Evolutionary conservation across 495 filamentous ascomycete species (phyloP), one percentile per base, ranked within the genome.

Genomic region (Wilcoxina mikolae): DNA sequence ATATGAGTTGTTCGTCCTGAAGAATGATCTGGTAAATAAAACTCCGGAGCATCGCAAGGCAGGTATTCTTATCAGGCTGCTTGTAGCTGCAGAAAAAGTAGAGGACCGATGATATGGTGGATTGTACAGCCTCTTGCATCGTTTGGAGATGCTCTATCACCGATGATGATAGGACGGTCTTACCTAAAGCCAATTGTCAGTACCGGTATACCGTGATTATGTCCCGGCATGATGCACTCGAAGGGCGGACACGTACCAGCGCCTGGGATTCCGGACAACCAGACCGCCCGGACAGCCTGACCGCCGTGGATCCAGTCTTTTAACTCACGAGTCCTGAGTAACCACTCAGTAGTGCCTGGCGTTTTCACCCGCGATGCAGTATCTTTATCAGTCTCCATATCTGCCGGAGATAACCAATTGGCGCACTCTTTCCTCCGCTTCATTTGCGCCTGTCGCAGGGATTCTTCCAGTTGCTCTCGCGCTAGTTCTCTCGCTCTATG

Each of bases 11-110:
- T 4, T 54, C 45, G 26, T 68, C 47, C 9, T 65, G 54, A 5
- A 39, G 43, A 15, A 68, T 35, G 22, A 68, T 50, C 53, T 68
- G 67, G 17, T 57, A 54, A 25, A 68, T 57, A n/a, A 68, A 50
- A n/a, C 58, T 57, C 26, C 58, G 43, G n/a, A 57, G 54, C n/a
- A 65, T 55, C 3, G 51, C 56, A 18, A 43, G 38, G 7, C 56
- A 49, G 47, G 39, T 58, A 22, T 42, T 64, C 22, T 43, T 60
- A 12, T 39, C 17, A 4, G 45, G 29, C 45, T 65, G 43, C 9
- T 52, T 56, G 26, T 65, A 54, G 43, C 60, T 59, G 39, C 67
- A 68, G 43, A 67, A 68, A 28, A 67, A 68, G 31, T 60, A 65
- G 41, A 46, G 28, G 41, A 44, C 55, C 52, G 29, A 57, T 26